Percentiles rank a stretch among this genome's conserved stretches.
Evolutionary conservation across 177 flowering plant species (phyloP).

Genomic region (Telopea speciosissima): DNA sequence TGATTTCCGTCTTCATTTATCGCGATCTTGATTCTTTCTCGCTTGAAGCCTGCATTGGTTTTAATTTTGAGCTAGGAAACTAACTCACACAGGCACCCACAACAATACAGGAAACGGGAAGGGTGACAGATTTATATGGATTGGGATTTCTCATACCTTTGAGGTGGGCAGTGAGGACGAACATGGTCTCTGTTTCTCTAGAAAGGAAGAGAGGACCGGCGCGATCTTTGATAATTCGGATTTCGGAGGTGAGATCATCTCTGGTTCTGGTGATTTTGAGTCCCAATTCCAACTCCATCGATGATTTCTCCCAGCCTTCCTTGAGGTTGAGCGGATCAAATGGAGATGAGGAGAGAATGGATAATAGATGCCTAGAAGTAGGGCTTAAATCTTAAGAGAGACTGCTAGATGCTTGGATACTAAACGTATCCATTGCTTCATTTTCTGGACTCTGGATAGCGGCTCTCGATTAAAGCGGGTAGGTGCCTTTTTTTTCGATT

Average conservation of each 20-base stretch:
- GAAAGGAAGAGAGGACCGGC: constrained; percentile 45
- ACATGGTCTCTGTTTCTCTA: constrained; percentile 46
- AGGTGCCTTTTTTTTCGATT: constrained; percentile 1
- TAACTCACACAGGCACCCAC: not conserved
- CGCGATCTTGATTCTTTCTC: constrained; percentile 36
- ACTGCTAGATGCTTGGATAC: not conserved
- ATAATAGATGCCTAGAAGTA: not conserved
- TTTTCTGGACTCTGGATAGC: not conserved
- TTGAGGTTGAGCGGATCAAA: not conserved
- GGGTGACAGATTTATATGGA: not conserved
- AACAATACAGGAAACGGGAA: too few species aligned
- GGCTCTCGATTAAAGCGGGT: not conserved
- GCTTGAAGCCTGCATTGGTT: constrained; percentile 39
- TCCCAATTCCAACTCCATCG: constrained; percentile 63
- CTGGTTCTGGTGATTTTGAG: constrained; percentile 50
- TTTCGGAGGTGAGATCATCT: constrained; percentile 37
- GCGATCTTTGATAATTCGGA: constrained; percentile 38
- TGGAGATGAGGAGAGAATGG: not conserved
- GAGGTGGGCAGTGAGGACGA: constrained; percentile 56
- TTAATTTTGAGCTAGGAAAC: not conserved
- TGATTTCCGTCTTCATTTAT: constrained; percentile 50
- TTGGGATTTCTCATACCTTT: constrained; percentile 31
- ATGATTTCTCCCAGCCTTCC: not conserved
- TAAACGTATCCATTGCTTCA: constrained; percentile 10
- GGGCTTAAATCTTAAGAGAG: not conserved